These are phyloP conservation scores for Hordeum vulgare DNA, from an alignment of 176 grass and related monocot genomes.

Conservation along the genomic window MorexV3_pseudomolecules_assembly NC_058524.1:604047264-604047763, in stretches of 20 bases:
- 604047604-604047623: slow-evolving; percentile 14
- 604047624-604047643: slow-evolving; percentile 3
- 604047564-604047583: neutral
- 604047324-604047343: neutral
- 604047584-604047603: neutral
- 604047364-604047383: slow-evolving; percentile 23
- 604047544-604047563: neutral
- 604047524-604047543: neutral
- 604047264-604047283: neutral
- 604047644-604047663: neutral
- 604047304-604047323: neutral
- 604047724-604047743: slow-evolving; percentile 13
- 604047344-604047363: neutral
- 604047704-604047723: slow-evolving; percentile 46
- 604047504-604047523: neutral
- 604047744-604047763: slow-evolving; percentile 33
- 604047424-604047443: neutral
- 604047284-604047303: neutral
- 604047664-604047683: slow-evolving; percentile 58
- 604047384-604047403: slow-evolving; percentile 21
- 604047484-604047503: neutral
- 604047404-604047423: neutral
- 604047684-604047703: slow-evolving; percentile 71
- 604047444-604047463: neutral
- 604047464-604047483: slow-evolving; percentile 26